Base-by-base conservation (phyloP, 139 green algal genomes). In the Picochlorum sp. region DNA sequence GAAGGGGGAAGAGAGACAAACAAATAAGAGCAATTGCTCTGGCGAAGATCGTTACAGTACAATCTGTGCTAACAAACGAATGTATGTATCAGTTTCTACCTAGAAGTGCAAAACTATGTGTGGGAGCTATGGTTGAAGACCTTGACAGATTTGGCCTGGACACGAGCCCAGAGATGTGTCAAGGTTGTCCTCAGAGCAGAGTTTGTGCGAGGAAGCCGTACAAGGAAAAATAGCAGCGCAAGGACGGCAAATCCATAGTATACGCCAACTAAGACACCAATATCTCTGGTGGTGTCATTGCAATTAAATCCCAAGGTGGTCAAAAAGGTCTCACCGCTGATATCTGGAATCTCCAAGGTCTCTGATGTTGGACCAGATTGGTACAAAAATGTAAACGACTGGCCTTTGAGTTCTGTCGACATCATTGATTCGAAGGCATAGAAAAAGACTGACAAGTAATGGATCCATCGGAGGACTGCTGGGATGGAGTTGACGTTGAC, bases 401-500 rank as follows among this genome's bases (percentile, higher is more conserved):
- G 14, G 7, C 71, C 71, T n/a, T 18, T 31, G 14, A 78, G 20
- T 55, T 78, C 66, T 3, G 30, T 45, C 2, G 51, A 63, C 50
- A 78, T 49, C 71, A 78, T 69, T 10, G 66, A 66, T 54, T 78
- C 71, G 45, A 74, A 77, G 0, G 64, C 65, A 37, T 76, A 80
- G 52, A 67, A 76, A 30, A 87, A 84, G 38, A 81, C 49, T 13
- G 67, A 81, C 5, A 89, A 51, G 70, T 83, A 92, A 52, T 71
- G 74, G 21, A 90, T 62, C 85, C 85, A 92, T 6, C 70, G 30
- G n/a, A 90, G 51, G 66, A 45, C 64, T 6, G 52, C 60, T 23
- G 72, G 63, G 21, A 90, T 50, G 21, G 26, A 37, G 1, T 26
- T 28, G 28, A 64, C 44, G 9, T 51, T 66, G 8, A 58, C 20